Conservation (phyloP, 2,329 filamentous ascomycete genomes). For the Harringtonia aguacate region DNA sequence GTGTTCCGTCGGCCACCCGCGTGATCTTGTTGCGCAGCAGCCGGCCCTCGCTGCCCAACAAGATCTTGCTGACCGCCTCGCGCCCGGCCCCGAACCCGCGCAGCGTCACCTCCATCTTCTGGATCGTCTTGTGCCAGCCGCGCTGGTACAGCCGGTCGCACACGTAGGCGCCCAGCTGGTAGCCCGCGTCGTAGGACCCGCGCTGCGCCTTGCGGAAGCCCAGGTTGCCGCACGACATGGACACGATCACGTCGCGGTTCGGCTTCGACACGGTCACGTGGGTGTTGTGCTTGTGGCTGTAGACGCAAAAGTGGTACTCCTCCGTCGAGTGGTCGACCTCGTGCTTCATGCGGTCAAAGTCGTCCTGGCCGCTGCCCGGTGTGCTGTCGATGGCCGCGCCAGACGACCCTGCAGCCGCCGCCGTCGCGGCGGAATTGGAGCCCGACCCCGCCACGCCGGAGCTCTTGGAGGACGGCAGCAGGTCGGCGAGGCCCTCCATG, state of each 20-base stretch:
- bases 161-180: constrained; percentile 77
- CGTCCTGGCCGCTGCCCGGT: constrained; percentile 2
- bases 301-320: constrained; percentile 80
- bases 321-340: constrained; percentile 23
- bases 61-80: constrained; percentile 80
- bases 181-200: constrained; percentile 80
- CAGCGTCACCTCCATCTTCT: constrained; percentile 66
- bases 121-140: constrained; percentile 66
- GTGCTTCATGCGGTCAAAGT: constrained; percentile 11
- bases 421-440: background rate
- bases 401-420: background rate
- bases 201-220: constrained; percentile 80
- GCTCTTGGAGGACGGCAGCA: constrained; percentile 6
- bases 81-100: constrained; percentile 79
- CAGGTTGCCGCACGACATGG: constrained; percentile 73
- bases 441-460: background rate
- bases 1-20: constrained; percentile 75
- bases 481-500: constrained; percentile 12
- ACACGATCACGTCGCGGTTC: constrained; percentile 67
- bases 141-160: constrained; percentile 77
- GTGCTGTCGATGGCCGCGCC: background rate
- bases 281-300: constrained; percentile 84
- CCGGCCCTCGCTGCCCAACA: constrained; percentile 77
- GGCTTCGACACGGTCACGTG: constrained; percentile 85
- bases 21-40: constrained; percentile 63